Percentiles rank a stretch among this genome's conserved stretches.
Conservation (phyloP, 768 basidiomycete species). For the Pulveroboletus sp. region DNA sequence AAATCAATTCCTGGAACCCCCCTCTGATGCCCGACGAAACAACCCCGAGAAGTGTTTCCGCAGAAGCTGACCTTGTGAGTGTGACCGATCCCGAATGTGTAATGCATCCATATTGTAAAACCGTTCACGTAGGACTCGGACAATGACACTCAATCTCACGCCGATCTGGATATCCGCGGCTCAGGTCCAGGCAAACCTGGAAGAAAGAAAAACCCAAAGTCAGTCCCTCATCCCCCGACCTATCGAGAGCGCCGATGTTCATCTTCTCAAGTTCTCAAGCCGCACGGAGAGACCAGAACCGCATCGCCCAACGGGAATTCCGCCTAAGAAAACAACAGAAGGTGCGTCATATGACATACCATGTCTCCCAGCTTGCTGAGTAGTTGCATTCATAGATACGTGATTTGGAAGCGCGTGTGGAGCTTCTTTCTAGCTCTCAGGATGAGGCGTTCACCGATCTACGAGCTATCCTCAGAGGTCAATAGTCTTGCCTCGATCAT, state of each 20-base stretch:
- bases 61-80: slow-evolving; percentile 50
- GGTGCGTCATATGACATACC: slow-evolving; percentile 35
- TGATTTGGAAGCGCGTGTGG: slow-evolving; percentile 93
- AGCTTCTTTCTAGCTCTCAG: slow-evolving; percentile 87
- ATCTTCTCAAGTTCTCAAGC: slow-evolving; percentile 67
- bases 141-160: slow-evolving; percentile 55
- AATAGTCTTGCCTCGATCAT: slow-evolving; percentile 8
- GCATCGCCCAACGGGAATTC: slow-evolving; percentile 92
- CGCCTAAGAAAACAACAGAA: slow-evolving; percentile 88
- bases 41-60: slow-evolving; percentile 60
- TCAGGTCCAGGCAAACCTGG: slow-evolving; percentile 44
- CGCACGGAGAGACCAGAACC: slow-evolving; percentile 82
- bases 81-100: slow-evolving; percentile 9
- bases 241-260: slow-evolving; percentile 16
- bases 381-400: slow-evolving; percentile 59
- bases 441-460: slow-evolving; percentile 85
- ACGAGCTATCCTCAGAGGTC: slow-evolving; percentile 76
- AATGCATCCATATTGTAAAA: slow-evolving; percentile 10
- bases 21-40: slow-evolving; percentile 46
- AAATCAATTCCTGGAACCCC: slow-evolving; percentile 32
- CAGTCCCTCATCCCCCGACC: slow-evolving; percentile 20
- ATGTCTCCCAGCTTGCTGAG: background rate
- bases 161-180: slow-evolving; percentile 20
- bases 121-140: slow-evolving; percentile 56
- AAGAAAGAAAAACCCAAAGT: slow-evolving; percentile 90